phyloP scores from a whole-genome alignment of 208 protist genomes.

The Leishmania aethiopica region DNA sequence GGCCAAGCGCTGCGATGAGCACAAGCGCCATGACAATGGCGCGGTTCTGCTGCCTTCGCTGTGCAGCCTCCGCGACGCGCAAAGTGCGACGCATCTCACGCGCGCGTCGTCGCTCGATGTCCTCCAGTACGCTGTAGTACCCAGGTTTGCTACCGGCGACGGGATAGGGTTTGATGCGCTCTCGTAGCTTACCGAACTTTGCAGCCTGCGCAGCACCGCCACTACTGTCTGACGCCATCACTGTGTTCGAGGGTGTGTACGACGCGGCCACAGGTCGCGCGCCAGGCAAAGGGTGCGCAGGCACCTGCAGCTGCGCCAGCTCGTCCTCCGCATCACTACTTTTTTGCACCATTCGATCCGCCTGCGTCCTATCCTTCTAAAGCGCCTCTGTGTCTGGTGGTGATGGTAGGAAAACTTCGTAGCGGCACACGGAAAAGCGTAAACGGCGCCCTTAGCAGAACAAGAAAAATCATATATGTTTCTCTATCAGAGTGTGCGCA shows the following conservation, averaged over 20 bases:
- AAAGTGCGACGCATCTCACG: constrained; percentile 27
- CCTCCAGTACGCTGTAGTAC: constrained; percentile 16
- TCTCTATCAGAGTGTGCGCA: not conserved
- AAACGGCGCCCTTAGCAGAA: not conserved
- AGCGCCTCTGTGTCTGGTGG: not conserved
- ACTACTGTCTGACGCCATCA: not conserved
- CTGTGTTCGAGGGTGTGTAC: not conserved
- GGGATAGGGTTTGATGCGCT: constrained; percentile 8
- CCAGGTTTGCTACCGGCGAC: not conserved
- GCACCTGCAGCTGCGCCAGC: constrained; percentile 13
- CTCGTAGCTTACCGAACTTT: not conserved
- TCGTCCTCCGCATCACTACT: not conserved
- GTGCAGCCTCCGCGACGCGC: constrained; percentile 4
- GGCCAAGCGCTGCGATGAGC: constrained; percentile 16
- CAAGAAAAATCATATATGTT: not conserved
- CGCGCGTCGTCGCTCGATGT: constrained; percentile 18
- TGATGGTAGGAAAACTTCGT: not conserved
- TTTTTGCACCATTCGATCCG: constrained; percentile 11
- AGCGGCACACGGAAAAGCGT: not conserved
- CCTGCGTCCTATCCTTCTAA: not conserved
- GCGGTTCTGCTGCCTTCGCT: constrained; percentile 2
- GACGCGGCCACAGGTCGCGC: not conserved
- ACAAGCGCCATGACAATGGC: constrained; percentile 3
- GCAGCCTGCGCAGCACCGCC: not conserved
- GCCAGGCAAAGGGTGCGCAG: constrained; percentile 10